A percentile compares a stretch with the other conserved stretches of the same genome.
These are phyloP conservation scores for Dalbergia oliveri DNA, from an alignment of 306 rosid species.

Conservation along the genomic window DNA sequence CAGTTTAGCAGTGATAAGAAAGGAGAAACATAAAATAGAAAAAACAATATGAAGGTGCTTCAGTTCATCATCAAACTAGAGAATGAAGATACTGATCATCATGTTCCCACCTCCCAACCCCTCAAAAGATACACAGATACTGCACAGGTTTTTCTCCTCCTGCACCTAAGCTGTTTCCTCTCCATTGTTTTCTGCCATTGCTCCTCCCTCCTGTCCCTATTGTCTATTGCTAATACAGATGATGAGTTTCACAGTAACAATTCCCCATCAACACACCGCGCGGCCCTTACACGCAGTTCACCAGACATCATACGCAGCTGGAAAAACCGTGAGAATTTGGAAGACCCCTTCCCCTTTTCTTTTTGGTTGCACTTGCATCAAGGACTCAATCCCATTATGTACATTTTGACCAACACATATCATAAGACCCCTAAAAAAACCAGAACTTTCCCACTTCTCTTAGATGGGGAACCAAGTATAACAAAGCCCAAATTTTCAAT, in stretches of 20 bases:
- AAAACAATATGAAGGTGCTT: conserved; percentile 36
- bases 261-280: conserved; percentile 31
- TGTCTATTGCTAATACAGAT: conserved; percentile 25
- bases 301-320: neutral
- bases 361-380: conserved; percentile 7
- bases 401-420: conserved; percentile 37
- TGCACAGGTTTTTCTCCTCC: neutral
- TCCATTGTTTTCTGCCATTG: conserved; percentile 21
- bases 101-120: conserved; percentile 12
- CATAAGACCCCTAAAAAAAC: neutral
- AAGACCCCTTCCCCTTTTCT: neutral
- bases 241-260: neutral
- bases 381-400: conserved; percentile 38
- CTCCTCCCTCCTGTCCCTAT: conserved; percentile 19
- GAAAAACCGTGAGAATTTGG: neutral
- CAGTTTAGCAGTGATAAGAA: conserved; percentile 40
- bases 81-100: conserved; percentile 23
- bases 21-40: conserved; percentile 4
- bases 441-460: conserved; percentile 1
- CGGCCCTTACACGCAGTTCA: neutral
- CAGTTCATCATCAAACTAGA: conserved; percentile 49
- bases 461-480: conserved; percentile 31
- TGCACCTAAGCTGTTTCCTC: neutral
- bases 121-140: conserved; percentile 39
- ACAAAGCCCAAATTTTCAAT: conserved; percentile 30